Conservation (phyloP, 805 yeast species). For the Candida coquimbonensis region DNA sequence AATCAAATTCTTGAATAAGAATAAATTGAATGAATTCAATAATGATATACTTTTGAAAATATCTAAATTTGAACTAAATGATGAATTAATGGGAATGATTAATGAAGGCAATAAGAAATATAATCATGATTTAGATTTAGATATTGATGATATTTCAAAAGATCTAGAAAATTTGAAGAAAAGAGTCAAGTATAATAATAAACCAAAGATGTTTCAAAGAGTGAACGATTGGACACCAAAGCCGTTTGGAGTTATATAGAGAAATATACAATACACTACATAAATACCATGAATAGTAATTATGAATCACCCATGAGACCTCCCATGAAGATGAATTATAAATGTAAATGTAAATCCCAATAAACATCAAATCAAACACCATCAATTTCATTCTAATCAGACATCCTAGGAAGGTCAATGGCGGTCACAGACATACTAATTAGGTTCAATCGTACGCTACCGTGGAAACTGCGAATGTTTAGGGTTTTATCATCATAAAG, state of each 20-base stretch:
- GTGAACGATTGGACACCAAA: constrained; percentile 39
- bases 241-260: constrained; percentile 41
- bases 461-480: constrained; percentile 96
- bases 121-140: constrained; percentile 5
- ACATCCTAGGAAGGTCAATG: constrained; percentile 87
- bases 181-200: constrained; percentile 12
- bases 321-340: not conserved
- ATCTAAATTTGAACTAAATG: too few species aligned
- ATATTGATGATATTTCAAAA: constrained; percentile 13
- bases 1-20: not conserved
- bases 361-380: not conserved
- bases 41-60: too few species aligned
- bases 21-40: too few species aligned
- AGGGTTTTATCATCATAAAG: constrained; percentile 69
- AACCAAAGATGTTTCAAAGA: constrained; percentile 13
- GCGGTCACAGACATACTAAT: constrained; percentile 83
- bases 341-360: not conserved
- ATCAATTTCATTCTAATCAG: constrained; percentile 41
- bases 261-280: too few species aligned
- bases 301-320: too few species aligned
- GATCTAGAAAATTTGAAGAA: constrained; percentile 26
- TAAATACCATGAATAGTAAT: too few species aligned
- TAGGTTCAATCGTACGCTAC: constrained; percentile 86
- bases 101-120: not conserved
- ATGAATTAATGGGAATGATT: not conserved